phyloP scores from a whole-genome alignment of 2,329 filamentous ascomycete genomes.

The Cladobotryum protrusum region DNA sequence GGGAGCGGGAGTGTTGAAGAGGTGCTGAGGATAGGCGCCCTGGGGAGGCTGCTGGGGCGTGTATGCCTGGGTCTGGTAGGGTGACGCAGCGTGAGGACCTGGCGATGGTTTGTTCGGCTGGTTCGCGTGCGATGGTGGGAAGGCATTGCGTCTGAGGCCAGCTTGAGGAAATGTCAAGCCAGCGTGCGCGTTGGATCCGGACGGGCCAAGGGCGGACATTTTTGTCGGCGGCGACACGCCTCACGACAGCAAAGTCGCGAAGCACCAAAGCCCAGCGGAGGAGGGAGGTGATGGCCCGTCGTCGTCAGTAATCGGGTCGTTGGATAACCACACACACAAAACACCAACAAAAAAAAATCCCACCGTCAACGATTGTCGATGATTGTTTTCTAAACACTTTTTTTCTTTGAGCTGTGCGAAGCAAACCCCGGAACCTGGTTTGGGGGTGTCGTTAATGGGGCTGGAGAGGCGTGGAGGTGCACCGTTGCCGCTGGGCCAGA shows the following conservation, averaged over 20 bases:
- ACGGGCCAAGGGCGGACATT: constrained; percentile 46
- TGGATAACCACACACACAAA: constrained; percentile 10
- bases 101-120: constrained; percentile 51
- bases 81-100: constrained; percentile 47
- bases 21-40: constrained; percentile 44
- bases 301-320: constrained; percentile 9
- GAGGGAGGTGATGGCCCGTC: constrained; percentile 1
- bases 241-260: constrained; percentile 1
- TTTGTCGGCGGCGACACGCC: constrained; percentile 11
- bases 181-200: constrained; percentile 46
- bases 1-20: constrained; percentile 44
- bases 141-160: constrained; percentile 41
- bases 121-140: constrained; percentile 42
- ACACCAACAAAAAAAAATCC: neutral
- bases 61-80: constrained; percentile 50
- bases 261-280: neutral
- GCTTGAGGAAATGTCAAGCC: constrained; percentile 49
- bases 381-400: neutral
- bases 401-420: constrained; percentile 10
- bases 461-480: constrained; percentile 34
- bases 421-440: constrained; percentile 24
- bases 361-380: neutral
- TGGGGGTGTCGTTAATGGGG: constrained; percentile 38
- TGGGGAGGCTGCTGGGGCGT: constrained; percentile 45
- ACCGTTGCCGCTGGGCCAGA: constrained; percentile 18